A percentile compares a stretch with the other conserved stretches of the same genome.
Conservation (phyloP, 2,329 filamentous ascomycete species). For the Sclerotinia nivalis region DNA sequence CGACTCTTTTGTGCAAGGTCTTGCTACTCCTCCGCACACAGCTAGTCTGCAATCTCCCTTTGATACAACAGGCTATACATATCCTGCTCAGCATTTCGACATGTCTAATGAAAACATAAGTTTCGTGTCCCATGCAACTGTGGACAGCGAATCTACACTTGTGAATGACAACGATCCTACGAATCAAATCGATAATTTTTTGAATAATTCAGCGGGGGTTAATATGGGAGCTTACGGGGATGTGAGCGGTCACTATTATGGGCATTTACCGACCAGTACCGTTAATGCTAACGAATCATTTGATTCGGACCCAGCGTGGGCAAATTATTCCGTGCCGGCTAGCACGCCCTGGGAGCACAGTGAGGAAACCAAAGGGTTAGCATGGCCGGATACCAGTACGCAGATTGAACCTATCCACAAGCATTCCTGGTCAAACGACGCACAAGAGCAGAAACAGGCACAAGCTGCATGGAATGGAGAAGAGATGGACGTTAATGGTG, state of each 20-base stretch:
- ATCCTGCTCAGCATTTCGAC: conserved; percentile 27
- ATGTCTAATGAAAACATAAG: conserved; percentile 39
- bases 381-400: conserved; percentile 16
- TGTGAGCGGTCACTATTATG: background rate
- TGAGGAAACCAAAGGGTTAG: conserved; percentile 5
- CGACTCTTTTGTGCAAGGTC: conserved; percentile 53
- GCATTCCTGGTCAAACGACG: background rate
- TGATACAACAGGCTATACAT: conserved; percentile 26
- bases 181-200: conserved; percentile 6
- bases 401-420: conserved; percentile 8
- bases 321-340: background rate
- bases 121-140: conserved; percentile 43
- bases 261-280: background rate
- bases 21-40: conserved; percentile 58
- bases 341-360: conserved; percentile 1
- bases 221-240: conserved; percentile 8
- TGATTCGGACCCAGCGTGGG: conserved; percentile 11
- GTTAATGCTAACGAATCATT: conserved; percentile 4
- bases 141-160: conserved; percentile 33
- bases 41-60: conserved; percentile 48
- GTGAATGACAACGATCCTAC: conserved; percentile 8
- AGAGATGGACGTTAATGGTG: background rate
- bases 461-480: conserved; percentile 11
- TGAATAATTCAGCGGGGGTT: background rate
- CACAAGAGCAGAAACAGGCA: background rate